Base-by-base conservation (phyloP, 2,329 filamentous ascomycete species). In the Clarireedia paspali region DNA sequence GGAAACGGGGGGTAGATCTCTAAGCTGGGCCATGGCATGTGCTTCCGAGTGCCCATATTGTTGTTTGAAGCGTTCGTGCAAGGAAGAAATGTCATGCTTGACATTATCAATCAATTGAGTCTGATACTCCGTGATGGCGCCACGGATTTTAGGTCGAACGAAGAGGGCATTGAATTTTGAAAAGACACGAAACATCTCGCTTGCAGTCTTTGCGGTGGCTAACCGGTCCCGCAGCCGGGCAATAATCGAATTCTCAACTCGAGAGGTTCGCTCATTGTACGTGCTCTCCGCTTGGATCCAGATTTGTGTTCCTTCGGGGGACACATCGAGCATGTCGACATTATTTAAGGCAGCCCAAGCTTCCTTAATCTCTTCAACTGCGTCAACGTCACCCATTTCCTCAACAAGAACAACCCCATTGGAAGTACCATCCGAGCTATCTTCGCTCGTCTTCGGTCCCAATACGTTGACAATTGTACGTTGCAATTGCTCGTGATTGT, bases 91-190 rank as follows among this genome's bases (percentile, higher is more conserved):
- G 67, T 96, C 95, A 67, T 91, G 86, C 71, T 97, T 97, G 66
- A 99, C 94, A 65, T 95, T 96, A 66, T 96, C 91, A 70, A 99
- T 96, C 36, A 99, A 84, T 72, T 96, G 91, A 4, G 92, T 94
- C 72, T 99, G 94, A 70, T 99, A 99, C 73, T 99, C 92, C 45
- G 91, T 89, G 67, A 99, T 99, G 55, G 94, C 95, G 63, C 95
- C 91, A 62, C 94, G 87, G 73, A 99, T 97, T 78, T 99, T 99
- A n/a, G 94, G 94, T 58, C 94, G 85, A 56, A 99, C 92, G 65
- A 99, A 95, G 30, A 99, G 84, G 2, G 94, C 94, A 70, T 99
- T 99, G 81, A 99, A 99, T 70, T 97, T 97, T 53, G 94, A 97
- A 71, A 99, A 99, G 59, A 99, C 94, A 54, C 95, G 88, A 72